Evolutionary conservation across 75 land plant genomes (phyloP), one percentile per base, ranked within the genome.

Genomic region (Sequoia sempervirens): DNA sequence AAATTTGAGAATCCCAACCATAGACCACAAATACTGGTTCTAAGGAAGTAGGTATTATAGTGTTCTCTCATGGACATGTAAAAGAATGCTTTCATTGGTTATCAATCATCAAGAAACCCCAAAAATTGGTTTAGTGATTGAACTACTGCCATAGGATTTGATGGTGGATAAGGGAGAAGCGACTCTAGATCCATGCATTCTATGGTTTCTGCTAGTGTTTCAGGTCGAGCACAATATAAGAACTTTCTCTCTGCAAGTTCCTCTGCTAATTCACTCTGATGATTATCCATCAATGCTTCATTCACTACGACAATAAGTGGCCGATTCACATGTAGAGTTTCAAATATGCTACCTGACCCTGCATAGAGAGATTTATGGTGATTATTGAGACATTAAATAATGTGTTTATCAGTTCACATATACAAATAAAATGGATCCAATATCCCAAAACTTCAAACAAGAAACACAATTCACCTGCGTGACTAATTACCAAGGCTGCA

Each of bases 211-310:
- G 83, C 47, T 43, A 97, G 89, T 0, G 92, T 89, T 69, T 89
- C 89, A 64, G 99, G 99, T 9, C 86, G 89, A 53, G 99, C 97
- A 88, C 90, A 96, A 38, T 91, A 82, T 46, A 96, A 90, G 84
- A 91, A 93, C 82, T 89, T 91, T 82, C 91, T 88, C 66, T 91
- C 92, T 36, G 99, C 99, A 43, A 96, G 87, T 86, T 95, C 97
- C 81, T 96, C 97, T 11, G 99, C 99, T 2, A 96, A 84, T 87
- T 96, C 99, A 72, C 89, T 84, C 75, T 96, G 99, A 85, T 96
- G 99, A 87, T 96, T 96, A 86, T 96, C 99, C 99, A 96, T 96
- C 90, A 96, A 87, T 82, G 91, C 91, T 85, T 95, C 97, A 83
- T 96, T 96, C 68, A 95, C 97, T 40, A 95, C 99, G 6, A 96